Percentiles rank a stretch among this genome's conserved stretches.
Evolutionary conservation across 495 filamentous ascomycete species (phyloP).

Genomic region (Talaromyces nanjingensis): DNA sequence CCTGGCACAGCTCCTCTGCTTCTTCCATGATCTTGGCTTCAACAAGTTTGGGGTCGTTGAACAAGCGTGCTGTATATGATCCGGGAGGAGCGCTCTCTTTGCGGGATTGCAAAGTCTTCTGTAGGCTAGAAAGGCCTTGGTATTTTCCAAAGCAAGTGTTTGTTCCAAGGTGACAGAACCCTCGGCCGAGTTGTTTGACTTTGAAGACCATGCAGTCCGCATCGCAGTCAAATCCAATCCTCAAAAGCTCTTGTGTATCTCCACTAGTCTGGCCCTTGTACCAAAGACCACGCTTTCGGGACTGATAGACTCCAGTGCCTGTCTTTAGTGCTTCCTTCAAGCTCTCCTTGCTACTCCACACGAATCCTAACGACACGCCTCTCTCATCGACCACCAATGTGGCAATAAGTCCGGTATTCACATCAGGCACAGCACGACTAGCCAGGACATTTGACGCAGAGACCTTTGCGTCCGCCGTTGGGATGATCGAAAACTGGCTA

Average conservation of each 20-base stretch:
- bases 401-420: constrained; percentile 74
- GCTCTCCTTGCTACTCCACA: constrained; percentile 90
- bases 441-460: constrained; percentile 64
- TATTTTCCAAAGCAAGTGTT: constrained; percentile 87
- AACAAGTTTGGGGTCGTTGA: constrained; percentile 82
- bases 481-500: constrained; percentile 58
- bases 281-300: constrained; percentile 89
- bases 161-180: constrained; percentile 92
- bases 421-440: constrained; percentile 65
- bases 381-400: constrained; percentile 86
- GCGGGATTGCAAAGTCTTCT: constrained; percentile 73
- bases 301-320: constrained; percentile 90
- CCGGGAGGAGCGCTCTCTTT: constrained; percentile 76
- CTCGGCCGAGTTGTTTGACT: constrained; percentile 78
- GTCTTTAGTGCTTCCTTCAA: constrained; percentile 78
- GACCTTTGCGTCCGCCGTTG: constrained; percentile 47
- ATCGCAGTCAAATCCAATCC: constrained; percentile 84
- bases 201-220: constrained; percentile 84
- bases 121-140: constrained; percentile 70
- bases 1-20: constrained; percentile 86
- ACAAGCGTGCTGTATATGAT: constrained; percentile 89
- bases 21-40: constrained; percentile 98
- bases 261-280: constrained; percentile 94
- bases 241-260: constrained; percentile 82
- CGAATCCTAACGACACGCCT: constrained; percentile 77